A percentile compares a stretch with the other conserved stretches of the same genome.
Evolutionary conservation across 352 stramenopile genomes (phyloP).

Genomic region (Globisporangium splendens): DNA sequence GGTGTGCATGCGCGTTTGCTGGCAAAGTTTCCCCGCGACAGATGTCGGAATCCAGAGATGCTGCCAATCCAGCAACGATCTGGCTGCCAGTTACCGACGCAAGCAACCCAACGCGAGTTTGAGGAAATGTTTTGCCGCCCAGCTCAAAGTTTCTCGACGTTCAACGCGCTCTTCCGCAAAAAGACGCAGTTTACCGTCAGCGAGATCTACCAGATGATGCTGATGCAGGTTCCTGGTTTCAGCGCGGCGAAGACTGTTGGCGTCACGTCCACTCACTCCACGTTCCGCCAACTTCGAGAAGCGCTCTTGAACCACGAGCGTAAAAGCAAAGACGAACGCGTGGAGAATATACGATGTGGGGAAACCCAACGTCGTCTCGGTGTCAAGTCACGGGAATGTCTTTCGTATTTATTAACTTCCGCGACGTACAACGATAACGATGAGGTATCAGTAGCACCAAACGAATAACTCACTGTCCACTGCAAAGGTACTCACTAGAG

Average conservation of each 20-base stretch:
- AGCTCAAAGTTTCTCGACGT: conserved; percentile 42
- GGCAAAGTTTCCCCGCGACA: conserved; percentile 36
- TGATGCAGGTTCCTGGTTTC: conserved; percentile 66
- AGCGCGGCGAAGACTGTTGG: conserved; percentile 52
- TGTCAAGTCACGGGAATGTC: conserved; percentile 23
- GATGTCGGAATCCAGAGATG: conserved; percentile 34
- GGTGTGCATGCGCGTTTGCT: conserved; percentile 64
- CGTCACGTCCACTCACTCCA: conserved; percentile 39
- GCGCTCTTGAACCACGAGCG: conserved; percentile 21
- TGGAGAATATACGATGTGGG: conserved; percentile 45
- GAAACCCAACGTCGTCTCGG: conserved; percentile 49
- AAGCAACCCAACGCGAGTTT: conserved; percentile 14
- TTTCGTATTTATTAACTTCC: conserved; percentile 32
- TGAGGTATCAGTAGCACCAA: background rate
- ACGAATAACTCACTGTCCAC: background rate
- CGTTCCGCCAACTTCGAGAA: conserved; percentile 42
- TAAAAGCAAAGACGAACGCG: conserved; percentile 12
- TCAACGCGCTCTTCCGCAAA: conserved; percentile 78
- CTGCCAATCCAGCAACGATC: background rate
- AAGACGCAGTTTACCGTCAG: conserved; percentile 63
- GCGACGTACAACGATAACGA: conserved; percentile 28
- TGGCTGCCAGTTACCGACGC: conserved; percentile 6
- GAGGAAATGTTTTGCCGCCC: conserved; percentile 43
- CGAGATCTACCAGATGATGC: conserved; percentile 83
- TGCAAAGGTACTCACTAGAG: conserved; percentile 20